These are phyloP conservation scores for Lichtheimia ornata DNA, from an alignment of 371 early-diverging fungal species.

Conservation along the genomic window DNA sequence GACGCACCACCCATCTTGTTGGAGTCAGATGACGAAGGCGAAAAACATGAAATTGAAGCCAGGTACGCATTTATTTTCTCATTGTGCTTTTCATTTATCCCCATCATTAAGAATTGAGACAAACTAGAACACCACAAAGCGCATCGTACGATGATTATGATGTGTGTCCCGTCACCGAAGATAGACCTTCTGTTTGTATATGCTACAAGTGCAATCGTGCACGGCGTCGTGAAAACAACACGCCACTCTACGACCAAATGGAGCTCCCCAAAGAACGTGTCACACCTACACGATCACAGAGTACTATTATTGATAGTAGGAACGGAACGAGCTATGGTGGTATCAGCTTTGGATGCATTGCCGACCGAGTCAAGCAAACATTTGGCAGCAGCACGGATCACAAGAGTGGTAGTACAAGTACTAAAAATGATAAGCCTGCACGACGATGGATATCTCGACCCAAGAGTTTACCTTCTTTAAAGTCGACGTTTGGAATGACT, in stretches of 20 bases:
- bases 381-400: constrained; percentile 2
- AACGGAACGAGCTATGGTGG: not conserved
- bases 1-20: not conserved
- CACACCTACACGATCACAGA: too few relatives aligned
- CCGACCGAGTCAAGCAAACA: constrained; percentile 18
- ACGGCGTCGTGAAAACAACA: not conserved
- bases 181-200: constrained; percentile 9
- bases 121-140: too few relatives aligned
- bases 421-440: not conserved
- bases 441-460: constrained; percentile 11
- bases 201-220: constrained; percentile 15
- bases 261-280: too few relatives aligned
- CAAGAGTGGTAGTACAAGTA: not conserved
- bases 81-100: too few relatives aligned
- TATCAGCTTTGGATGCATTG: constrained; percentile 5
- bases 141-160: too few relatives aligned
- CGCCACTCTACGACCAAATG: not conserved
- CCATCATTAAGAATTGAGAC: too few relatives aligned
- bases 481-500: not conserved
- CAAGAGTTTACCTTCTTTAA: constrained; percentile 13
- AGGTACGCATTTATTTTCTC: too few relatives aligned
- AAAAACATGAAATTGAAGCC: too few relatives aligned
- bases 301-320: not conserved
- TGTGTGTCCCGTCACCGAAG: constrained; percentile 5
- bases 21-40: not conserved